Evolutionary conservation across 1,284 basidiomycete genomes (phyloP).

Genomic region (Rhodotorula mucilaginosa): DNA sequence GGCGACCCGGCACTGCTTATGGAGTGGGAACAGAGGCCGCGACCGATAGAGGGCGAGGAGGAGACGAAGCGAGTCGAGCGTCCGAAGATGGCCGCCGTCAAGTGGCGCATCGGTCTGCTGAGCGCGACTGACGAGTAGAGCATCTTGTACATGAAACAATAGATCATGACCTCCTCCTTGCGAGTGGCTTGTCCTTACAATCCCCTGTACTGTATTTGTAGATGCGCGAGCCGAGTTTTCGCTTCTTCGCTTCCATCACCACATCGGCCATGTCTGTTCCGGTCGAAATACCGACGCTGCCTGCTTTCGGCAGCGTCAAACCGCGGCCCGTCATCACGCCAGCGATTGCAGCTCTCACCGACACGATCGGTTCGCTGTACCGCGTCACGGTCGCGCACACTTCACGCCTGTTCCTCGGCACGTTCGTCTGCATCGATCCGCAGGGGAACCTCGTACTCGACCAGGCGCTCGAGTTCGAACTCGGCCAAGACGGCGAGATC

Average conservation of each 20-base stretch:
- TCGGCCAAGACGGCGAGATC: background rate
- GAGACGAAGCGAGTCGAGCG: slow-evolving; percentile 36
- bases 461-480: slow-evolving; percentile 23
- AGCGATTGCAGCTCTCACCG: slow-evolving; percentile 9
- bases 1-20: slow-evolving; percentile 18
- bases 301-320: slow-evolving; percentile 12
- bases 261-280: background rate
- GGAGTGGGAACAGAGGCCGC: slow-evolving; percentile 27
- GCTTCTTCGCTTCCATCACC: background rate
- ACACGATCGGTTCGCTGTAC: slow-evolving; percentile 17
- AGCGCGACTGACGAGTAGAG: background rate
- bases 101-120: slow-evolving; percentile 29
- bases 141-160: background rate
- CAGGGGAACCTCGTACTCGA: slow-evolving; percentile 40
- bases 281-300: slow-evolving; percentile 8
- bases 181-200: background rate
- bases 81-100: slow-evolving; percentile 17
- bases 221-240: too few relatives aligned
- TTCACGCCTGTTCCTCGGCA: slow-evolving; percentile 26
- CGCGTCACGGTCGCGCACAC: slow-evolving; percentile 27
- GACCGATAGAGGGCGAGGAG: slow-evolving; percentile 27
- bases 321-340: slow-evolving; percentile 9
- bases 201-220: background rate
- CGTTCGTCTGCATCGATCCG: slow-evolving; percentile 34
- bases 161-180: background rate